Base-by-base conservation (phyloP, 169 alveolate genomes). In the Ichthyophthirius multifiliis region DNA sequence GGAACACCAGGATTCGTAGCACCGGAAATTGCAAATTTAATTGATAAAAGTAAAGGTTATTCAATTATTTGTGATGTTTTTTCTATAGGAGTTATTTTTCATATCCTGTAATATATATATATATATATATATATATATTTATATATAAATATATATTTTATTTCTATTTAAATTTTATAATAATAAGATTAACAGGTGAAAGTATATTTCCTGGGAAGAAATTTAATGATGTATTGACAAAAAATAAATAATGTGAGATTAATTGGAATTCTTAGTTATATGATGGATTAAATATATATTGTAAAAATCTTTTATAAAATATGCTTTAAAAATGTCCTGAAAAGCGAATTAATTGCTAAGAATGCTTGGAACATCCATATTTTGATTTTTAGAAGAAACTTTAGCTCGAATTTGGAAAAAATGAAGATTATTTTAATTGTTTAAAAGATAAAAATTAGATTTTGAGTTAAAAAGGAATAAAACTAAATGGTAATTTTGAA, bases 261-360 rank as follows among this genome's bases (percentile, higher is more conserved):
- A 74, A 83, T 39, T 88, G 86, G 30, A 83, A 87, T n/a, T 86
- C 87, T 23, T 65, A 82, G 41, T 83, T 82, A 75, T 88, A 91
- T 92, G 83, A 76, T 27, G 85, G 84, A 37, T 65, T 86, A n/a
- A 77, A 90, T 30, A 43, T 64, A 44, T 92, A 80, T 12, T 86
- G 91, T n/a, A 91, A 82, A 45, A 83, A 84, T 65, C 77, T 91
- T 47, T 83, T 88, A 3, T 45, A 82, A 84, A 78, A 75, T 76
- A 88, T 91, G 94, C 85, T 91, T 30, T 76, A 90, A 75, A 88
- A 88, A 64, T 89, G 86, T 64, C 92, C 96, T 3, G n/a, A n/a
- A n/a, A n/a, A n/a, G n/a, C n/a, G n/a, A n/a, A n/a, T n/a, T n/a
- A n/a, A n/a, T n/a, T n/a, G n/a, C n/a, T n/a, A n/a, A n/a, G n/a